Evolutionary conservation across 495 filamentous ascomycete genomes (phyloP).

Genomic region (Rostrohypoxylon terebratum): DNA sequence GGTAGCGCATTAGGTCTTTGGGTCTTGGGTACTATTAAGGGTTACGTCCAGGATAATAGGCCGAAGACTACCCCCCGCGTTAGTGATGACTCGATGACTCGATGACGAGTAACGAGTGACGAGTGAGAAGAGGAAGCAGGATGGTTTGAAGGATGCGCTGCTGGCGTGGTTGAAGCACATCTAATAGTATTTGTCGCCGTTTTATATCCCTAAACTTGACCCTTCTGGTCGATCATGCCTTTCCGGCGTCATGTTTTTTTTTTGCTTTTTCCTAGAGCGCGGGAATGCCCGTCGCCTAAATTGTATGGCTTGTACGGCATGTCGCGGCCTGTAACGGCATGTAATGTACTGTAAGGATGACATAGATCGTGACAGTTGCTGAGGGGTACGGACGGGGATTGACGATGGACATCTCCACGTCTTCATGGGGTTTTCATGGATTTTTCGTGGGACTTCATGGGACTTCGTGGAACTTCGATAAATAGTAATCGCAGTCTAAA

Average conservation of each 20-base stretch:
- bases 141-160: slow-evolving; percentile 18
- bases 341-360: slow-evolving; percentile 1
- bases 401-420: slow-evolving; percentile 4
- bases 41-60: slow-evolving; percentile 37
- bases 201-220: slow-evolving; percentile 3
- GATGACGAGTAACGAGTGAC: slow-evolving; percentile 9
- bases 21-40: slow-evolving; percentile 17
- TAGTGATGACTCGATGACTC: slow-evolving; percentile 37
- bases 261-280: not conserved
- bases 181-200: slow-evolving; percentile 23
- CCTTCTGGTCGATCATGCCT: slow-evolving; percentile 29
- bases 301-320: not conserved
- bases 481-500: slow-evolving; percentile 9
- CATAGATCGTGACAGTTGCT: not conserved
- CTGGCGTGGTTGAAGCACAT: not conserved
- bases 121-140: not conserved
- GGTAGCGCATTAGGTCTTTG: not conserved
- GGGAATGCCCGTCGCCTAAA: slow-evolving; percentile 31
- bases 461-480: not conserved
- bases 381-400: slow-evolving; percentile 1
- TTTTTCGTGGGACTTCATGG: not conserved
- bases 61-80: slow-evolving; percentile 37
- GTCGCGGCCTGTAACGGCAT: too few species aligned
- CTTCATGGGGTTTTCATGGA: slow-evolving; percentile 9
- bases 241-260: slow-evolving; percentile 3